Conservation (phyloP, 2,329 filamentous ascomycete species). For the Ophiostoma himal-ulmi region DNA sequence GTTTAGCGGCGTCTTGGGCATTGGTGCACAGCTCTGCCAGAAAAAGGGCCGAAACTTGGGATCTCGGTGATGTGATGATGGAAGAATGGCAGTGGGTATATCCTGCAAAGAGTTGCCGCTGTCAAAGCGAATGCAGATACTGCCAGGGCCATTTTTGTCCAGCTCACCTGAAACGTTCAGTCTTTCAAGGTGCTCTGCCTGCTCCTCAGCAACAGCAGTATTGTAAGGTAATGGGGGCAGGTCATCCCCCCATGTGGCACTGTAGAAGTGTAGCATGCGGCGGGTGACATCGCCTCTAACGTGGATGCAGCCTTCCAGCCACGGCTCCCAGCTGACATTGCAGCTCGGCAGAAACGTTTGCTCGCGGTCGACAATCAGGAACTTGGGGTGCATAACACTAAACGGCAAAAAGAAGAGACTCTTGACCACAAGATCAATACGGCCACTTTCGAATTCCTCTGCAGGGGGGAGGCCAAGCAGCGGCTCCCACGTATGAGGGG, state of each 20-base stretch:
- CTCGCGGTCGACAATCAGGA: constrained; percentile 64
- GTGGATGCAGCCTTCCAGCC: constrained; percentile 73
- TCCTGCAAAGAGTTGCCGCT: not conserved
- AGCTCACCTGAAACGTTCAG: not conserved
- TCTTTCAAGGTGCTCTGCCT: not conserved
- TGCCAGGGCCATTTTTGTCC: constrained; percentile 24
- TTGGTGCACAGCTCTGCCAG: constrained; percentile 36
- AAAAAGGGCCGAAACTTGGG: constrained; percentile 55
- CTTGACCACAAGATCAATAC: constrained; percentile 65
- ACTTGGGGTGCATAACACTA: constrained; percentile 85
- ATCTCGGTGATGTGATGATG: constrained; percentile 66
- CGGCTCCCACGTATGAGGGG: constrained; percentile 51
- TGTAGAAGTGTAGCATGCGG: constrained; percentile 62
- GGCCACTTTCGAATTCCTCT: constrained; percentile 45
- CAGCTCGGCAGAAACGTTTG: constrained; percentile 68
- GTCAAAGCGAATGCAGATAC: constrained; percentile 22
- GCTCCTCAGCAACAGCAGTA: not conserved
- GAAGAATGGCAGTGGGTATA: constrained; percentile 55
- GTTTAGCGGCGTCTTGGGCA: constrained; percentile 60
- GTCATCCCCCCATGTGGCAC: constrained; percentile 56
- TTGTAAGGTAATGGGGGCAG: constrained; percentile 14
- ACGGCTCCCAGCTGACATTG: constrained; percentile 82
- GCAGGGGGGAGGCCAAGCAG: constrained; percentile 59
- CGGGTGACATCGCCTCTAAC: constrained; percentile 57
- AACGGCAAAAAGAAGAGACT: constrained; percentile 74